These are phyloP conservation scores for Lactarius vividus DNA, from an alignment of 768 basidiomycete genomes.

Conservation along the genomic window DNA sequence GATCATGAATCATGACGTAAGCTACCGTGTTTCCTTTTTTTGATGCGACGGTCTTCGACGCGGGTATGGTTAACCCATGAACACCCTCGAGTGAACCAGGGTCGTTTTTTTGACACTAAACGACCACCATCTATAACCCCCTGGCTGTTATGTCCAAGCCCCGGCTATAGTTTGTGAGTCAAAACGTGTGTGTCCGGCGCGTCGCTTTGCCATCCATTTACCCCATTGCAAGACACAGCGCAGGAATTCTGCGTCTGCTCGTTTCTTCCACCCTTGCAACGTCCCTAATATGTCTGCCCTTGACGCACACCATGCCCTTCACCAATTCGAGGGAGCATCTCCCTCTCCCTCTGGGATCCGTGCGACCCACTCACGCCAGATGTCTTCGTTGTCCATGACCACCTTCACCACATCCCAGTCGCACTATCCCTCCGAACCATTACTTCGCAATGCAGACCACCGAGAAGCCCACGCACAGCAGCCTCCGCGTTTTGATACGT, in stretches of 20 bases:
- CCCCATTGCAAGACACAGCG: background rate
- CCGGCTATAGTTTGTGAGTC: background rate
- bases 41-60: slow-evolving; percentile 15
- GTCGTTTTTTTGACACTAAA: slow-evolving; percentile 2
- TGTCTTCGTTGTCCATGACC: slow-evolving; percentile 34
- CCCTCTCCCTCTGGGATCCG: slow-evolving; percentile 3
- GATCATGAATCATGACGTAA: slow-evolving; percentile 22
- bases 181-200: slow-evolving; percentile 4
- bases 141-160: background rate
- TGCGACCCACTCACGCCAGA: slow-evolving; percentile 29
- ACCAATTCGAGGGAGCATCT: slow-evolving; percentile 2
- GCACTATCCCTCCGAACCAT: slow-evolving; percentile 33
- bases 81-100: background rate
- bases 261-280: background rate
- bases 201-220: background rate
- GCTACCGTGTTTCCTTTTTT: slow-evolving; percentile 16
- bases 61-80: background rate
- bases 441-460: slow-evolving; percentile 36
- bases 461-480: slow-evolving; percentile 40
- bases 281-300: slow-evolving; percentile 16
- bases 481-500: slow-evolving; percentile 45
- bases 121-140: slow-evolving; percentile 11
- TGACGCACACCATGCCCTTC: slow-evolving; percentile 9
- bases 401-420: slow-evolving; percentile 35
- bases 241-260: background rate